Percentiles rank a stretch among this genome's conserved stretches.
These are phyloP conservation scores for Cyclotella atomus DNA, from an alignment of 108 stramenopile genomes.

Conservation along the genomic window DNA sequence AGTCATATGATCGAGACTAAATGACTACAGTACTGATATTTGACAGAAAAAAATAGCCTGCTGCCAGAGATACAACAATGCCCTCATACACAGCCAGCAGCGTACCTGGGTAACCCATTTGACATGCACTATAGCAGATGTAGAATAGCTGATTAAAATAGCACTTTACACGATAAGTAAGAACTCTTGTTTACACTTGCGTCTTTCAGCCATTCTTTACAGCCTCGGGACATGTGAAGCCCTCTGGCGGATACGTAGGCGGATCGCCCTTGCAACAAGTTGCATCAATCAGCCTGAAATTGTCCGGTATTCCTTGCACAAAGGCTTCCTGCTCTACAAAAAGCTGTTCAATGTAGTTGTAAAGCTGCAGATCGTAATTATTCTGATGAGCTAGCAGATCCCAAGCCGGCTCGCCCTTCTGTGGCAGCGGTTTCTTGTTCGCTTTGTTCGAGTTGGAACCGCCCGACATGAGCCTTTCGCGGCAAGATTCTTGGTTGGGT, in stretches of 20 bases:
- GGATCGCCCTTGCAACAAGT: constrained; percentile 67
- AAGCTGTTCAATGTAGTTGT: constrained; percentile 53
- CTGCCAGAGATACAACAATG: too few relatives aligned
- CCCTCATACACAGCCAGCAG: too few relatives aligned
- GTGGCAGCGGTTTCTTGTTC: constrained; percentile 56
- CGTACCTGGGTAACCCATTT: too few relatives aligned
- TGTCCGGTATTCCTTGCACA: constrained; percentile 50
- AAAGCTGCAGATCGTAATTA: constrained; percentile 59
- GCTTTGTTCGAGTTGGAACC: constrained; percentile 59
- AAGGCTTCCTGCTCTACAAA: constrained; percentile 60
- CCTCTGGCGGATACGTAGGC: constrained; percentile 56
- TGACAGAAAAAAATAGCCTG: too few relatives aligned
- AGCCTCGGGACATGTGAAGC: constrained; percentile 51
- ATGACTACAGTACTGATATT: too few relatives aligned
- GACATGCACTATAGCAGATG: too few relatives aligned
- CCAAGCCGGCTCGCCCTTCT: constrained; percentile 51
- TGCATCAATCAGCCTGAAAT: constrained; percentile 51
- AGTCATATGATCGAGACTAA: not conserved
- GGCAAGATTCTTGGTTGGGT: constrained; percentile 54
- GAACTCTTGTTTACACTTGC: too few relatives aligned
- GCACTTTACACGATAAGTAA: too few relatives aligned
- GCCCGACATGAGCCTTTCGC: constrained; percentile 48
- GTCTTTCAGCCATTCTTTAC: constrained; percentile 52
- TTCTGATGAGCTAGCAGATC: constrained; percentile 57
- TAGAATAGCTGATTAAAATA: too few relatives aligned